A percentile compares a stretch with the other conserved stretches of the same genome.
These are phyloP conservation scores for Chalciporus pseudorubinellus DNA, from an alignment of 768 basidiomycete species.

Conservation along the genomic window DNA sequence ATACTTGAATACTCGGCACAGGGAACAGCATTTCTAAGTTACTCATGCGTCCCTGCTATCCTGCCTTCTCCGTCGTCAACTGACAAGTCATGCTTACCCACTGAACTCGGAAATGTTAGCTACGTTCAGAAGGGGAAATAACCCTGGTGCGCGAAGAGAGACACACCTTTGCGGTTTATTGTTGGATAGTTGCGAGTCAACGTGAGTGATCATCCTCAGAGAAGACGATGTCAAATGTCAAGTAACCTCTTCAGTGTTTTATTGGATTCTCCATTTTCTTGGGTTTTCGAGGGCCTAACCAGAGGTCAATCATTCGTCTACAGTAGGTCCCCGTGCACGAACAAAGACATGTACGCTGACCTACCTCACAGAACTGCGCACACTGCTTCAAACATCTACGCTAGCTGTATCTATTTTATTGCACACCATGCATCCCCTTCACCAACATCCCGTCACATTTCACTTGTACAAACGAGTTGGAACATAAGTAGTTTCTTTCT, in stretches of 20 bases:
- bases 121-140: slow-evolving; percentile 10
- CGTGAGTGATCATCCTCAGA: slow-evolving; percentile 14
- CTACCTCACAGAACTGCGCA: slow-evolving; percentile 1
- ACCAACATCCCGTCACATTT: slow-evolving; percentile 1
- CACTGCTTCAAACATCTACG: slow-evolving; percentile 1
- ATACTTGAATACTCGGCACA: slow-evolving; percentile 10
- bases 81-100: slow-evolving; percentile 19
- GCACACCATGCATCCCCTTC: slow-evolving; percentile 22
- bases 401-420: slow-evolving; percentile 21
- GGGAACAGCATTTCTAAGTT: slow-evolving; percentile 8
- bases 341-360: slow-evolving; percentile 1
- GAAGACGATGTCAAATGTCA: not conserved
- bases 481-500: not conserved
- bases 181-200: slow-evolving; percentile 23
- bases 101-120: slow-evolving; percentile 22
- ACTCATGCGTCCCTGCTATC: slow-evolving; percentile 7
- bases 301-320: slow-evolving; percentile 13
- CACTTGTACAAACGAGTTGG: slow-evolving; percentile 16
- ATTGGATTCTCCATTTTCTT: slow-evolving; percentile 24
- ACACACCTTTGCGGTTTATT: slow-evolving; percentile 16
- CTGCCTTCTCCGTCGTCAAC: slow-evolving; percentile 10
- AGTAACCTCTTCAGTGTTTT: slow-evolving; percentile 17
- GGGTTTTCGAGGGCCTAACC: slow-evolving; percentile 23
- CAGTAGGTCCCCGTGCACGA: not conserved
- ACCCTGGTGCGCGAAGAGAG: slow-evolving; percentile 8